Evolutionary conservation across 805 yeast genomes (phyloP), one percentile per base, ranked within the genome.

Genomic region (Wickerhamomyces hampshirensis): DNA sequence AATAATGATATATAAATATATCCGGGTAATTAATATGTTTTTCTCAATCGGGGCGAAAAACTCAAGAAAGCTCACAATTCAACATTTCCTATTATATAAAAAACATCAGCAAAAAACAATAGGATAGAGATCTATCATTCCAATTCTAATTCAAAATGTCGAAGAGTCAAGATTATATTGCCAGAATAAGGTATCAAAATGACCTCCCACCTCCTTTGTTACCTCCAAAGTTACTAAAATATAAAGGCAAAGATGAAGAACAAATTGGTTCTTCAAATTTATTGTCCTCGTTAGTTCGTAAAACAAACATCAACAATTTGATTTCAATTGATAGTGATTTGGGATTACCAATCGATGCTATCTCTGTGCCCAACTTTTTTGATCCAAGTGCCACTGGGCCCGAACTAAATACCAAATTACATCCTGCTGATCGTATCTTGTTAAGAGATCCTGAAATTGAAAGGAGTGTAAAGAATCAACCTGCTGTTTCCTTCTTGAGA

Each of bases 141-240:
- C n/a, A n/a, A n/a, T n/a, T n/a, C n/a, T 23, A 9, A 24, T 17
- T 7, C 10, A 37, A 5, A 10, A 69, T 71, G 69, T 63, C 70
- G 1, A 63, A 55, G 44, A 75, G 79, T 56, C 89, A 82, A 55
- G 89, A 83, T 38, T 84, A 80, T 53, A 77, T 84, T 38, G 94
- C 95, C 31, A 81, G 83, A 48, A 75, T 84, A 36, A 74, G 95
- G 53, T 91, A 88, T 59, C 76, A 76, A 40, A 93, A 93, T 58
- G 84, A 77, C 51, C 68, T 93, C 17, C 98, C 98, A 5, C 89
- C 96, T 2, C 98, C 98, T 8, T 83, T 91, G 17, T 71, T 93
- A 43, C 87, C 95, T 31, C 97, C 98, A 21, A 86, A 84, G 57
- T 71, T 89, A 38, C 60, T 93, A 35, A 73, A 78, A 33, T 74